A percentile compares a stretch with the other conserved stretches of the same genome.
phyloP scores from a whole-genome alignment of 2,329 filamentous ascomycete species.

The Botrytis deweyae region DNA sequence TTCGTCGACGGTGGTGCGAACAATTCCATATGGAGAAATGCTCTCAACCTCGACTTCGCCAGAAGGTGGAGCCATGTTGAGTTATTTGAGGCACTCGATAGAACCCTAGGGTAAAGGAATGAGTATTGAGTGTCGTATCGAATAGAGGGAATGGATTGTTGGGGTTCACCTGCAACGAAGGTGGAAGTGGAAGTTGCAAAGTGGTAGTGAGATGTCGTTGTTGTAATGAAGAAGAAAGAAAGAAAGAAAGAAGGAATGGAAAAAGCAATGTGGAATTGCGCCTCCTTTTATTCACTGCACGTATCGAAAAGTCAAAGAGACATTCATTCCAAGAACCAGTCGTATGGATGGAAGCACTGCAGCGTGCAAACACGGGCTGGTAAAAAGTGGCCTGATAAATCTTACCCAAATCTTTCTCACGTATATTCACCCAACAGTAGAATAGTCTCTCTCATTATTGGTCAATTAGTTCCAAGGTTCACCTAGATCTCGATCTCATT shows the following conservation, averaged over 20 bases:
- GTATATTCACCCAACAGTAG: not conserved
- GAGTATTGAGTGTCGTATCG: not conserved
- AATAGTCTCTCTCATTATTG: not conserved
- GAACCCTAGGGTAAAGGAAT: not conserved
- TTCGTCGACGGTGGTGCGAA: constrained; percentile 63
- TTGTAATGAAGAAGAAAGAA: not conserved
- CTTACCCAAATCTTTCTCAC: not conserved
- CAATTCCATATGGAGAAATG: constrained; percentile 63
- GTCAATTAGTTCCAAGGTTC: not conserved
- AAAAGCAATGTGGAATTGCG: not conserved
- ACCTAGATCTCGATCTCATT: not conserved
- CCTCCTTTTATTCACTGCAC: not conserved
- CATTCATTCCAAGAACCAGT: constrained; percentile 1
- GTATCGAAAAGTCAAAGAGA: not conserved
- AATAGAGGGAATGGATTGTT: not conserved
- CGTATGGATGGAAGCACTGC: too few relatives aligned
- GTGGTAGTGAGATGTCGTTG: not conserved
- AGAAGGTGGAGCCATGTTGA: constrained; percentile 32
- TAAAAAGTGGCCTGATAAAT: constrained; percentile 11
- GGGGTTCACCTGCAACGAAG: not conserved
- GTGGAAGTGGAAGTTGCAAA: not conserved
- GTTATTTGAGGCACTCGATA: not conserved
- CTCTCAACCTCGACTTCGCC: constrained; percentile 47
- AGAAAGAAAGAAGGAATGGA: not conserved
- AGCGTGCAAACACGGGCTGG: not conserved